Percentiles rank a stretch among this genome's conserved stretches.
Evolutionary conservation across 2,329 filamentous ascomycete species (phyloP).

Genomic region (Sclerotinia trifoliorum): DNA sequence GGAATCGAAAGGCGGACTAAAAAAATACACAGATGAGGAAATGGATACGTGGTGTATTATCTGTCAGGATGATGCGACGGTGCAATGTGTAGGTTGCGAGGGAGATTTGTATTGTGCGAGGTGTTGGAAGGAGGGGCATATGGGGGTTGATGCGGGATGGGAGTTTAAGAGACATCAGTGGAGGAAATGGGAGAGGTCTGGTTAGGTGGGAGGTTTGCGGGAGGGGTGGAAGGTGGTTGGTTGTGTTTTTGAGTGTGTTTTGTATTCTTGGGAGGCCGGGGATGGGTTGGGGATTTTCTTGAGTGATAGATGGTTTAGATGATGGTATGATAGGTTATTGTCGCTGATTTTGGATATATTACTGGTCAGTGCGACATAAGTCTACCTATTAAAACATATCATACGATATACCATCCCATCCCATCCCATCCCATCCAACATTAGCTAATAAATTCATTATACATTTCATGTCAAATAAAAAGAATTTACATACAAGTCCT

Average conservation of each 20-base stretch:
- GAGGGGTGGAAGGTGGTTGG: too few species aligned
- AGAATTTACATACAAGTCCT: neutral
- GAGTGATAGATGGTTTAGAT: too few species aligned
- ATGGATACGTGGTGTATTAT: slow-evolving; percentile 78
- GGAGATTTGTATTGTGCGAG: slow-evolving; percentile 69
- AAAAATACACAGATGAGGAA: slow-evolving; percentile 64
- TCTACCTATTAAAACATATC: too few species aligned
- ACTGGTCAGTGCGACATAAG: too few species aligned
- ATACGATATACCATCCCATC: too few species aligned
- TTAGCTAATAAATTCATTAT: too few species aligned
- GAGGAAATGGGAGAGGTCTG: slow-evolving; percentile 53
- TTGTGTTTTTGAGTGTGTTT: neutral
- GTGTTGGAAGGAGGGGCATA: slow-evolving; percentile 82
- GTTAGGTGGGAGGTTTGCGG: slow-evolving; percentile 11
- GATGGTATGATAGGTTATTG: too few species aligned
- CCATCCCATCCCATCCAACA: too few species aligned
- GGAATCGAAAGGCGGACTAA: slow-evolving; percentile 21
- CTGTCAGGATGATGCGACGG: slow-evolving; percentile 73
- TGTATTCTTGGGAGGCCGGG: neutral
- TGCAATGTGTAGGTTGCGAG: slow-evolving; percentile 71
- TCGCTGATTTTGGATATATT: too few species aligned
- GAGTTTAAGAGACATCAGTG: slow-evolving; percentile 71
- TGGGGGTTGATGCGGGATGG: slow-evolving; percentile 64
- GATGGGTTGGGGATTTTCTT: too few species aligned
- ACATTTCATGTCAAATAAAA: neutral